A percentile compares a stretch with the other conserved stretches of the same genome.
Conservation (phyloP, 2,329 filamentous ascomycete genomes). For the Diplodia intermedia region DNA sequence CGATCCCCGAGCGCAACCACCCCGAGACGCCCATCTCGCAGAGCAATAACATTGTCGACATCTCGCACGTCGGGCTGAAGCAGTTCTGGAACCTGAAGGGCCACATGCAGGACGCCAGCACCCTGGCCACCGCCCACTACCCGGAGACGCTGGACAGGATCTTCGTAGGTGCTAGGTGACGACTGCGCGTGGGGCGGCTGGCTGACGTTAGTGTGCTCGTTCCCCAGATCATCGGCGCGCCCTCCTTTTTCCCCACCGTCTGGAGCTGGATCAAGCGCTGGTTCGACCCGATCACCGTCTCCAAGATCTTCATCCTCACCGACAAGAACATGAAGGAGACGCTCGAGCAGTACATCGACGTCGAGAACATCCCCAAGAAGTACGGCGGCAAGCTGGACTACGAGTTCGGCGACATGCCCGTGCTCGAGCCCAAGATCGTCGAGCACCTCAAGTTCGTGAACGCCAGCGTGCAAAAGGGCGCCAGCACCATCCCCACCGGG, state of each 20-base stretch:
- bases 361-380: constrained; percentile 81
- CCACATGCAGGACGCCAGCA: constrained; percentile 92
- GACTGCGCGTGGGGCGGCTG: too few relatives aligned
- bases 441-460: constrained; percentile 51
- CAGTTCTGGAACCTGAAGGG: constrained; percentile 95
- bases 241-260: constrained; percentile 88
- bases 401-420: constrained; percentile 75
- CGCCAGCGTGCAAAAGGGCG: constrained; percentile 42
- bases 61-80: constrained; percentile 83
- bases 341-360: constrained; percentile 81
- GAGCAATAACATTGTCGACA: constrained; percentile 94
- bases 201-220: not conserved
- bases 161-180: constrained; percentile 58
- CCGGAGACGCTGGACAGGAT: constrained; percentile 90
- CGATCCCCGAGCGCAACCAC: constrained; percentile 73
- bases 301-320: constrained; percentile 92
- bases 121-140: constrained; percentile 90
- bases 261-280: constrained; percentile 96
- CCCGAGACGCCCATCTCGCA: constrained; percentile 86
- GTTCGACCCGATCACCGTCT: constrained; percentile 84
- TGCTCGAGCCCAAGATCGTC: constrained; percentile 67
- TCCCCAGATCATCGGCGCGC: constrained; percentile 79
- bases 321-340: constrained; percentile 76
- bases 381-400: constrained; percentile 90
- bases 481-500: constrained; percentile 54